Base-by-base conservation (phyloP, 306 rosid genomes). In the Luffa acutangula region DNA sequence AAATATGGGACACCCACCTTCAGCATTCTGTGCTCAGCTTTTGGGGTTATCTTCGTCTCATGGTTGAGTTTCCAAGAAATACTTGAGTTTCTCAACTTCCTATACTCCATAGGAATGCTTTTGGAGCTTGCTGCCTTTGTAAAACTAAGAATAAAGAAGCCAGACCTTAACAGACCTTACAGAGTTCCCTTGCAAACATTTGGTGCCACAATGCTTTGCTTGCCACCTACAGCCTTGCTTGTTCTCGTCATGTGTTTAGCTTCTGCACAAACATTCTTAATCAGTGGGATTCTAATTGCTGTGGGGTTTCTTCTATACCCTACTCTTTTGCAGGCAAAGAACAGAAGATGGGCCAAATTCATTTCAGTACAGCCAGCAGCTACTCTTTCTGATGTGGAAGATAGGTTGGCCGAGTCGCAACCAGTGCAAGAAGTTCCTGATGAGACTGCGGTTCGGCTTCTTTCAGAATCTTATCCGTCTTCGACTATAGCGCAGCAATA, bases 11-110 rank as follows among this genome's bases (percentile, higher is more conserved):
- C 98, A 0, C 97, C 97, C 9, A 92, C 98, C 3, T 34, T 89
- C 43, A 92, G 97, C 89, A 91, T 92, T 81, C 45, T 94, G 86
- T 81, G 88, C 80, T 94, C 97, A 21, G 98, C 97, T 37, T 65
- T 88, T 21, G 98, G 97, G 70, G 97, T 92, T 54, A 80, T 94
- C 87, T 87, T 94, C 87, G 79, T 94, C 84, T 92, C 98, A 7
- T 94, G 97, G 98, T 87, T 94, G 97, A 94, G 92, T 82, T 94
- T 94, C 80, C 95, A 89, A 80, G 89, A 94, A 85, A 94, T 94
- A 70, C 59, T 94, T 70, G 97, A 94, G 80, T 93, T 92, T 77
- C 93, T 94, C 37, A 94, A 94, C 83, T 94, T 90, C 87, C 82
- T 94, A 73, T 94, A 94, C 51, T 85, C 98, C 31, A 62, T 89